phyloP scores from a whole-genome alignment of 768 basidiomycete species.

The Leucogyrophana mollusca region DNA sequence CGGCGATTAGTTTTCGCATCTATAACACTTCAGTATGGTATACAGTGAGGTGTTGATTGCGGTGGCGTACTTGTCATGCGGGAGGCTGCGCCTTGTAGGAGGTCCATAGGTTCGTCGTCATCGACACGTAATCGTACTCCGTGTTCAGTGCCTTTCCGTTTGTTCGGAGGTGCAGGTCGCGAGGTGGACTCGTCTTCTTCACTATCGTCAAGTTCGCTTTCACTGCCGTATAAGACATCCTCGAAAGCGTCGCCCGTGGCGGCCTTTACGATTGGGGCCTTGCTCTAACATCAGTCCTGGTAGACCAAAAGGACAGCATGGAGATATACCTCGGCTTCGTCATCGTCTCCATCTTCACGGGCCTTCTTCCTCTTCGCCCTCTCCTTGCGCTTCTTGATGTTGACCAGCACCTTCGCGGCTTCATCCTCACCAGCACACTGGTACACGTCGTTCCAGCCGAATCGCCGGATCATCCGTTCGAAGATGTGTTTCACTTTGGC shows the following conservation, averaged over 20 bases:
- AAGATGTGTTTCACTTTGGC: conserved; percentile 95
- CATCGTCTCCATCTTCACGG: conserved; percentile 54
- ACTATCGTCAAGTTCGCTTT: conserved; percentile 81
- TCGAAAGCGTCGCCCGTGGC: conserved; percentile 89
- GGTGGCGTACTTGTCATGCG: conserved; percentile 62
- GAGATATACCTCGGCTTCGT: conserved; percentile 47
- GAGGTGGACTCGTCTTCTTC: conserved; percentile 50
- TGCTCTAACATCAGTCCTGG: conserved; percentile 3
- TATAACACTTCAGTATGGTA: conserved; percentile 17
- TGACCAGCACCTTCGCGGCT: conserved; percentile 83
- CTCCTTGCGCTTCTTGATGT: conserved; percentile 95
- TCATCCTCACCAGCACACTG: conserved; percentile 74
- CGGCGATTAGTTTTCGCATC: conserved; percentile 48
- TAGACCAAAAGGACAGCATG: not conserved
- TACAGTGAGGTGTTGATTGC: not conserved
- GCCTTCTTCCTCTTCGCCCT: conserved; percentile 87
- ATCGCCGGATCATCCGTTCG: conserved; percentile 90
- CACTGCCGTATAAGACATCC: conserved; percentile 95
- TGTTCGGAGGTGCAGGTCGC: conserved; percentile 30
- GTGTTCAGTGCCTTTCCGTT: conserved; percentile 35
- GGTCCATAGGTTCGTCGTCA: conserved; percentile 93
- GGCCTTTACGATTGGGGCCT: conserved; percentile 48
- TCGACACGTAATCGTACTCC: conserved; percentile 78
- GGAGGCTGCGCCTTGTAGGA: conserved; percentile 77
- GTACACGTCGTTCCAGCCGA: conserved; percentile 84